Evolutionary conservation across 2,329 filamentous ascomycete genomes (phyloP).

Genomic region (Pestalotiopsis sp.): DNA sequence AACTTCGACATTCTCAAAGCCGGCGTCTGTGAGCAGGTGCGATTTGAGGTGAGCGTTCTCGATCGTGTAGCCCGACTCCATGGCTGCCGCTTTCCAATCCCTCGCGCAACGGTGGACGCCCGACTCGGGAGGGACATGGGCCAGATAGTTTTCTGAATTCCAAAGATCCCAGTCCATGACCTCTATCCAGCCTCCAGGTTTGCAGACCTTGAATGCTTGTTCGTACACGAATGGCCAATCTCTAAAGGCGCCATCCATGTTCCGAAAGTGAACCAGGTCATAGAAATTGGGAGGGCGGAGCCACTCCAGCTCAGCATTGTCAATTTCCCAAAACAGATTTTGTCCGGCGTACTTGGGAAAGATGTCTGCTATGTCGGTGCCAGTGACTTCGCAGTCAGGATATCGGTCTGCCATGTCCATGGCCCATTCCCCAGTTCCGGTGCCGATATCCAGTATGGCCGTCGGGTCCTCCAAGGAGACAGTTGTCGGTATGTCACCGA

Average conservation of each 20-base stretch:
- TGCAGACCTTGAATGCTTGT: conserved; percentile 54
- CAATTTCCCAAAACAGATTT: conserved; percentile 63
- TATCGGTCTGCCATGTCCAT: conserved; percentile 56
- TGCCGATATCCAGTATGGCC: conserved; percentile 60
- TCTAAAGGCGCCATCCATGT: conserved; percentile 57
- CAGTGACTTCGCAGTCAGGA: conserved; percentile 58
- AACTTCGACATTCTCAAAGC: conserved; percentile 54
- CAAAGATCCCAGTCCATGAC: conserved; percentile 55
- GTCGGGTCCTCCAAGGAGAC: conserved; percentile 42
- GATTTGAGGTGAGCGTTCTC: conserved; percentile 49
- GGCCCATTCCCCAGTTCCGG: conserved; percentile 57
- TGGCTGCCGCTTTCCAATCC: conserved; percentile 47
- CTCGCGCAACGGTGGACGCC: conserved; percentile 43
- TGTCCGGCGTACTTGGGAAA: conserved; percentile 58
- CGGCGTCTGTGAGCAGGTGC: conserved; percentile 46
- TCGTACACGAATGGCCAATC: conserved; percentile 59
- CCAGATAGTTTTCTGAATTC: conserved; percentile 37
- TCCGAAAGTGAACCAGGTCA: conserved; percentile 60
- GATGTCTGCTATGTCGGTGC: conserved; percentile 62
- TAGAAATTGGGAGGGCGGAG: conserved; percentile 53
- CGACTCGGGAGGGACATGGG: conserved; percentile 46
- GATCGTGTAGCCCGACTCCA: conserved; percentile 46
- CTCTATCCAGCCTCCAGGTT: conserved; percentile 61
- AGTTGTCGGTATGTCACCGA: conserved; percentile 47
- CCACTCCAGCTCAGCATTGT: conserved; percentile 62